Conservation (phyloP, 2,329 filamentous ascomycete genomes). For the Fusarium protoensiforme region DNA sequence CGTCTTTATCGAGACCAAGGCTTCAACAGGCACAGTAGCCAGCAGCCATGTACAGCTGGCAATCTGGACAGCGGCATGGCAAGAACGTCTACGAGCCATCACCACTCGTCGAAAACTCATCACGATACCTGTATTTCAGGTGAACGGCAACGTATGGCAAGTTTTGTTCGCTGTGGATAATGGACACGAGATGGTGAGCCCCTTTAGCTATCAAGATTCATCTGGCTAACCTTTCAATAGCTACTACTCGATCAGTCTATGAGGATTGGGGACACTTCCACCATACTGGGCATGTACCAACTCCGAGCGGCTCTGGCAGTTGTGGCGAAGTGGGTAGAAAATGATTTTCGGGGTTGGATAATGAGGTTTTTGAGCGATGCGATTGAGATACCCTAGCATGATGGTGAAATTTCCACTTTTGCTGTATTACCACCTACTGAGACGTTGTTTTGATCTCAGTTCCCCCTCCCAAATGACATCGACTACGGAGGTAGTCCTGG, state of each 20-base stretch:
- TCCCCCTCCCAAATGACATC: too few relatives aligned
- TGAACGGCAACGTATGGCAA: slow-evolving; percentile 2
- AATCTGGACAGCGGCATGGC: slow-evolving; percentile 10
- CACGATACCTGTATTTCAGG: slow-evolving; percentile 1
- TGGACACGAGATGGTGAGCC: neutral
- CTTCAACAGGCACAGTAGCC: neutral
- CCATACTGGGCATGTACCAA: slow-evolving; percentile 5
- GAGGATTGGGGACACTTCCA: slow-evolving; percentile 2
- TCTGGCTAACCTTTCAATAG: neutral
- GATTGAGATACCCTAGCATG: neutral
- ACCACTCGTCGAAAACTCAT: neutral
- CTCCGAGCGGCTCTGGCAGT: neutral
- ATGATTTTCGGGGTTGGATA: neutral
- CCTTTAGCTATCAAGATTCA: neutral
- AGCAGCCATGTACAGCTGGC: neutral
- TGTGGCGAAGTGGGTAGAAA: neutral
- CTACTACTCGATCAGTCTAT: neutral
- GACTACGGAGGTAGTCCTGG: too few relatives aligned
- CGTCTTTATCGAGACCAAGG: slow-evolving; percentile 9
- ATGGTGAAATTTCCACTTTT: too few relatives aligned
- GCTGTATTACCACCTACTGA: too few relatives aligned
- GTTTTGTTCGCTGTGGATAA: slow-evolving; percentile 2
- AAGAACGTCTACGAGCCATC: neutral
- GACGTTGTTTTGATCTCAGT: too few relatives aligned
- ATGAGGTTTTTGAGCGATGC: neutral